Conservation (phyloP, 768 basidiomycete genomes). For the Lentinula sp. region DNA sequence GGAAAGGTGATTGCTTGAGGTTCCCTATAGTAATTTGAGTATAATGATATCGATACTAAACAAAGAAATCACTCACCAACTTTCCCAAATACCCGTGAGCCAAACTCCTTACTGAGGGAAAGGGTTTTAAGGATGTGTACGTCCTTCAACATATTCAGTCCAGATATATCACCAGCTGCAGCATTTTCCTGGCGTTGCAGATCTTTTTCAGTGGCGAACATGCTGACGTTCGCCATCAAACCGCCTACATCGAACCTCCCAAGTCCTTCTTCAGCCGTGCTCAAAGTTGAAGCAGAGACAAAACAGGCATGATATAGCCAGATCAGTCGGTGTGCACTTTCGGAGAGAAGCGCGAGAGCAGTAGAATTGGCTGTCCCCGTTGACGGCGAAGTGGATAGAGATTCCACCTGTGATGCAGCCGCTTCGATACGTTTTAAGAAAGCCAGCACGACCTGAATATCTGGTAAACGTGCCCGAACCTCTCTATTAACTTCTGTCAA, state of each 20-base stretch:
- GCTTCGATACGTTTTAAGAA: constrained; percentile 52
- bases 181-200: too few species aligned
- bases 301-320: constrained; percentile 81
- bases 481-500: constrained; percentile 70
- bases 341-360: constrained; percentile 60
- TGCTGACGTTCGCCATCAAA: background rate
- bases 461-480: constrained; percentile 71
- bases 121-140: background rate
- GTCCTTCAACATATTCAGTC: background rate
- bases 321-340: constrained; percentile 74
- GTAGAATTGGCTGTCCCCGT: constrained; percentile 20
- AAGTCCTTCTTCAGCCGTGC: background rate
- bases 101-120: background rate
- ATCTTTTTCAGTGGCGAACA: background rate
- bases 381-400: background rate
- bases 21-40: constrained; percentile 21
- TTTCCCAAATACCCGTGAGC: background rate
- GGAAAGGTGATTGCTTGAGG: constrained; percentile 58
- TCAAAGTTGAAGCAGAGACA: background rate
- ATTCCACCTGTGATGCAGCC: background rate
- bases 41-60: too few species aligned
- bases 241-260: background rate
- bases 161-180: background rate
- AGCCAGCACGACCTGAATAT: constrained; percentile 79
- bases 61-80: background rate